These are phyloP conservation scores for Psilocybe sp. DNA, from an alignment of 768 basidiomycete genomes.

Conservation along the genomic window DNA sequence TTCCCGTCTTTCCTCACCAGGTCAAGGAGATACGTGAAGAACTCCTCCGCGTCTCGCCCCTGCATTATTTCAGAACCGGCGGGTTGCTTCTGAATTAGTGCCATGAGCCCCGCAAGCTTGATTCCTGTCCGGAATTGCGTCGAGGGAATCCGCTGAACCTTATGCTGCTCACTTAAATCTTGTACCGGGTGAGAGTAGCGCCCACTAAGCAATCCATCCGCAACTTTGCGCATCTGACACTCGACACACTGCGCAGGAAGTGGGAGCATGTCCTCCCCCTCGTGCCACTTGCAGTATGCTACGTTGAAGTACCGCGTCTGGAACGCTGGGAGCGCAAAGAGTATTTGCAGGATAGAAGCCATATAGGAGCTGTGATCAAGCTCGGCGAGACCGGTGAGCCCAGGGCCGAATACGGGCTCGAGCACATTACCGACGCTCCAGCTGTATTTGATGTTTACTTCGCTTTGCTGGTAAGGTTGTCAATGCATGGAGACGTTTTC, in stretches of 20 bases:
- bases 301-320: conserved; percentile 59
- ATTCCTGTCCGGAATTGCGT: conserved; percentile 82
- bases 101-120: conserved; percentile 80
- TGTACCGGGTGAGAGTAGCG: conserved; percentile 74
- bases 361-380: conserved; percentile 99
- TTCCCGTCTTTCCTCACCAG: conserved; percentile 60
- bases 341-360: conserved; percentile 85
- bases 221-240: conserved; percentile 91
- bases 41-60: conserved; percentile 97
- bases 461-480: conserved; percentile 68
- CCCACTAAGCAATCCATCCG: conserved; percentile 90
- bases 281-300: conserved; percentile 39
- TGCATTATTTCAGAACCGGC: conserved; percentile 94
- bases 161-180: conserved; percentile 3
- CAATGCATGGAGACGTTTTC: neutral
- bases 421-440: conserved; percentile 91
- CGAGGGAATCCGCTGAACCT: conserved; percentile 24
- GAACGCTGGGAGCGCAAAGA: conserved; percentile 83
- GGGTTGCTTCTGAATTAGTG: conserved; percentile 89
- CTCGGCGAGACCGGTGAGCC: conserved; percentile 86
- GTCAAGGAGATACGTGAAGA: conserved; percentile 78
- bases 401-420: conserved; percentile 85
- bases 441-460: conserved; percentile 93
- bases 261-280: conserved; percentile 55
- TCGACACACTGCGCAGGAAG: conserved; percentile 87